Evolutionary conservation across 331 rosid species (phyloP).

Genomic region (Pyracantha coccinea): DNA sequence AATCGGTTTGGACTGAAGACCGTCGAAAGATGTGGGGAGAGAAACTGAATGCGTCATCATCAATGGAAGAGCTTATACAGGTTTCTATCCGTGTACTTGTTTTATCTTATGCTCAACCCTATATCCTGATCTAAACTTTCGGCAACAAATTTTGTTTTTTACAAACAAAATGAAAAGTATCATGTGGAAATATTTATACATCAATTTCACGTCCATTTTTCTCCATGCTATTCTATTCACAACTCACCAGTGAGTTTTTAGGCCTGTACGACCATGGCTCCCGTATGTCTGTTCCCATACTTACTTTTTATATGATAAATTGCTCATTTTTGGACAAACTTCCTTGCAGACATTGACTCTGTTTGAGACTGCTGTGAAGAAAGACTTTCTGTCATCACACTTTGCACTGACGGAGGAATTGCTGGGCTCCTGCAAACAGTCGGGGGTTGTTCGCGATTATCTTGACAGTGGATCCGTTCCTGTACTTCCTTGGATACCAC

Average conservation of each 20-base stretch:
- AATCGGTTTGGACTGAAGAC: conserved; percentile 64
- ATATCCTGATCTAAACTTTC: not conserved
- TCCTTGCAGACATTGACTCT: conserved; percentile 58
- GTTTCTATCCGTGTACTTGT: conserved; percentile 26
- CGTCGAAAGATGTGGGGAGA: conserved; percentile 62
- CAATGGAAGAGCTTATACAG: conserved; percentile 75
- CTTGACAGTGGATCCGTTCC: conserved; percentile 40
- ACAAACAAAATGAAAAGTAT: not conserved
- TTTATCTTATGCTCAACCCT: conserved; percentile 13
- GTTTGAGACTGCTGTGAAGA: conserved; percentile 60
- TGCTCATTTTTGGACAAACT: conserved; percentile 10
- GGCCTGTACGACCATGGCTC: not conserved
- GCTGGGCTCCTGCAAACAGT: conserved; percentile 42
- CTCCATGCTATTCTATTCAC: too few species aligned
- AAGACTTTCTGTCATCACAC: conserved; percentile 62
- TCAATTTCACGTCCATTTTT: not conserved
- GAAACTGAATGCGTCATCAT: conserved; percentile 55
- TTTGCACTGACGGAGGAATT: conserved; percentile 64
- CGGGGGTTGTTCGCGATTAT: conserved; percentile 28
- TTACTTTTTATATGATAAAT: not conserved
- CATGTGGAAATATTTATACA: not conserved
- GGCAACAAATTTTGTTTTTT: not conserved
- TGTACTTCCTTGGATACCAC: conserved; percentile 92
- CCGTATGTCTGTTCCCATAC: not conserved
- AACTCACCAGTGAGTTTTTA: too few species aligned